Conservation (phyloP, 176 grass and related monocot species). For the Carex cristatella region DNA sequence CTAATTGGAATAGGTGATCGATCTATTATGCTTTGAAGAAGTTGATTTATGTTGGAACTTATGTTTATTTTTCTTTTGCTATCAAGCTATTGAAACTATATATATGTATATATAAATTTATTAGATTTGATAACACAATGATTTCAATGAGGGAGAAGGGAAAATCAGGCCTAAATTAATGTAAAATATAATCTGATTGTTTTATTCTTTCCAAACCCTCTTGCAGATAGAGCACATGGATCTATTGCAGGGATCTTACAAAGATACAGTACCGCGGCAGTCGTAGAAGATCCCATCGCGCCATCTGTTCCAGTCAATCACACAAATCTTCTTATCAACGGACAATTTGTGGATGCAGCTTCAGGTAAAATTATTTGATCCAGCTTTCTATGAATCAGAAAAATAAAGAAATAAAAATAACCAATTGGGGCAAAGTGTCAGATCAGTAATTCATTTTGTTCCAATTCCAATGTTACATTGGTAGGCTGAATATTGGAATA, state of each 20-base stretch:
- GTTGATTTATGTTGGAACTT: background rate
- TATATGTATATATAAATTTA: background rate
- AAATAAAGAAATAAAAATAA: background rate
- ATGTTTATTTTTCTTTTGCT: background rate
- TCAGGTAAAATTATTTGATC: conserved; percentile 46
- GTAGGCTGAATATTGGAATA: background rate
- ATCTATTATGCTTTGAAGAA: background rate
- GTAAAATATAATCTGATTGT: background rate
- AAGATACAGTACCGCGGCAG: conserved; percentile 43
- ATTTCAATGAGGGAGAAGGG: background rate
- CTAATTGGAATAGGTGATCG: background rate
- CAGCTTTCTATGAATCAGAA: background rate
- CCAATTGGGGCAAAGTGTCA: background rate
- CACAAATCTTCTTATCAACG: conserved; percentile 78
- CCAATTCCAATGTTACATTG: background rate
- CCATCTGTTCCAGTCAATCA: conserved; percentile 70
- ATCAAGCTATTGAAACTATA: background rate
- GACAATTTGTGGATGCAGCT: conserved; percentile 75
- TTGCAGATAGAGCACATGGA: conserved; percentile 37
- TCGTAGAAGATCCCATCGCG: conserved; percentile 48
- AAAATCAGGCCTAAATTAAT: background rate
- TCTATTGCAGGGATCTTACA: conserved; percentile 30
- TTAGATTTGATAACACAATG: background rate
- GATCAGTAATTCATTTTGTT: background rate
- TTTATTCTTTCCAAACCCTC: background rate